These are phyloP conservation scores for Monosporascus sp. DNA, from an alignment of 2,329 filamentous ascomycete species.

Conservation along the genomic window DNA sequence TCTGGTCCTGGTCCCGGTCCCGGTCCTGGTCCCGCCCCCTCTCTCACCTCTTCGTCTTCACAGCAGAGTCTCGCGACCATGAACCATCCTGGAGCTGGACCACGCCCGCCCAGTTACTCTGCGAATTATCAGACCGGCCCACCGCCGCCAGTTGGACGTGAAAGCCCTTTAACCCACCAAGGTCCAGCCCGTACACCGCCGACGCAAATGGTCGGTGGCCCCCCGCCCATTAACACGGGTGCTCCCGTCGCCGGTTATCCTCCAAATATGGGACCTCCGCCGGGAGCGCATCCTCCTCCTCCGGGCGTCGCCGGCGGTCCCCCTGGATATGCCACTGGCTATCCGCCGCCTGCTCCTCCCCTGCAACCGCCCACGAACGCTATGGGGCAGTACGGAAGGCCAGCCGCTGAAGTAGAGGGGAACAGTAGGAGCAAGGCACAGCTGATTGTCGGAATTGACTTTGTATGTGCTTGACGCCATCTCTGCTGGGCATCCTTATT, in stretches of 20 bases:
- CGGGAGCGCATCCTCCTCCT: conserved; percentile 32
- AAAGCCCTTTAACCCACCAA: conserved; percentile 44
- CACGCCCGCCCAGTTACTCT: conserved; percentile 60
- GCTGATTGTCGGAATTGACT: conserved; percentile 97
- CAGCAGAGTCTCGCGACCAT: conserved; percentile 51
- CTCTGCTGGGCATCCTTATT: neutral
- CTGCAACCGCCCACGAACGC: conserved; percentile 30
- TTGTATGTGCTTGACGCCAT: conserved; percentile 54
- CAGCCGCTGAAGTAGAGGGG: conserved; percentile 74
- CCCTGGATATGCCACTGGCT: conserved; percentile 43
- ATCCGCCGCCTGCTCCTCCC: conserved; percentile 39
- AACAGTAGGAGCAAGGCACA: conserved; percentile 89
- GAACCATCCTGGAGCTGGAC: conserved; percentile 57
- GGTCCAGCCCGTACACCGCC: conserved; percentile 50
- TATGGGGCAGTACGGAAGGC: conserved; percentile 38
- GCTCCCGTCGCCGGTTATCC: conserved; percentile 55
- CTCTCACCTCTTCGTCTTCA: conserved; percentile 41
- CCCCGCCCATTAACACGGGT: conserved; percentile 62
- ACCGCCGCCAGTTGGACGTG: conserved; percentile 45
- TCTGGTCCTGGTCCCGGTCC: conserved; percentile 7
- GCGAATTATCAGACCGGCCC: conserved; percentile 47
- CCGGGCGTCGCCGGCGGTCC: conserved; percentile 38
- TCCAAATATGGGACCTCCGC: conserved; percentile 43
- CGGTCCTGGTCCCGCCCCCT: conserved; percentile 35
- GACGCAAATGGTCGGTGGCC: conserved; percentile 57